Base-by-base conservation (phyloP, 257 asterid genomes). In the Petunia axillaris region DNA sequence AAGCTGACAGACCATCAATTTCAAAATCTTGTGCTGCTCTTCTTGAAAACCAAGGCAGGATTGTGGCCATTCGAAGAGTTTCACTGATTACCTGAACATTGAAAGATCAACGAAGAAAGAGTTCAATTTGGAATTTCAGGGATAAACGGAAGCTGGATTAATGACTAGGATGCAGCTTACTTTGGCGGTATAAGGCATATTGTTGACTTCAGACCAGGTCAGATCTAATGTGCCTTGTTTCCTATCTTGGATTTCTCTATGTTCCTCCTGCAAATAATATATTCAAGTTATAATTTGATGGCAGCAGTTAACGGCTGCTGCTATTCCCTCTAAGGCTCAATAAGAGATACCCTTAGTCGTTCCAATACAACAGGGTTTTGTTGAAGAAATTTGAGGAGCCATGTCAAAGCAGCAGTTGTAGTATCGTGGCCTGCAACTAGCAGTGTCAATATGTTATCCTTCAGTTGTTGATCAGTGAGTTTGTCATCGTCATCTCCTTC, bases 391-490 rank as follows among this genome's bases (percentile, higher is more conserved):
- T 93, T 92, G 87, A 90, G 79, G 40, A 91, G 87, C 97, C 98
- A 93, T 59, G 98, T 92, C 65, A 93, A 85, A 66, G 88, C 97
- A 79, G 98, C 98, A 67, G 98, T 92, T 9, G 98, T 93, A 80
- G 98, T 92, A 81, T 93, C 97, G 81, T 92, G 98, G 36, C 98
- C 98, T 38, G 98, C 98, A 85, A 92, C 92, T 59, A 92, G 84
- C 63, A 93, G 88, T 13, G 97, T 91, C 84, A 93, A 44, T 82
- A 92, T 92, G 80, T 93, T 93, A 86, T 93, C 98, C 89, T 93
- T 93, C 75, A 93, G 77, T 78, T 93, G 97, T 54, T 84, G 84
- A 75, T 93, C 98, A 36, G 96, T 85, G n/a, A 93, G 97, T 90
- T 92, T 92, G 50, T 88, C 80, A 16, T 93, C 97, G 16, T 91